Evolutionary conservation across 768 basidiomycete genomes (phyloP), one percentile per base, ranked within the genome.

Genomic region (Dacryopinax primogenitus): DNA sequence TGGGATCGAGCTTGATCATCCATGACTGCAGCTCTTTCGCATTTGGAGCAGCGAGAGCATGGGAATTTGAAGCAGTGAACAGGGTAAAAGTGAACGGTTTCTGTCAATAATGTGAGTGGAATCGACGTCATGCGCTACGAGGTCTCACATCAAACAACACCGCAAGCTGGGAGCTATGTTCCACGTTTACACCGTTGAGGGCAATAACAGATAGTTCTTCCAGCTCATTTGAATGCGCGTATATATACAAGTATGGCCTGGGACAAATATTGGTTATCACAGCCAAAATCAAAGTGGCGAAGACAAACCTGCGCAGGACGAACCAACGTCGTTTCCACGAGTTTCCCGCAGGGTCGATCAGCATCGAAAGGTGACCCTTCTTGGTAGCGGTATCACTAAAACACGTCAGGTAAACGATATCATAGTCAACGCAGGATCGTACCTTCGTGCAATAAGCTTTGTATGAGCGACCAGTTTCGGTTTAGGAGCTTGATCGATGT

Each of bases 231-330:
- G 88, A 88, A 68, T 85, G 85, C n/a, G 81, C 78, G 75, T 93
- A 96, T 64, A 96, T 78, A 69, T 92, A 85, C 6, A 98, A 81
- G 75, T 96, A 94, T 0, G 95, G 95, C 70, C 95, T 94, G 67
- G 0, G 61, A 18, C 39, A 35, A 36, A 63, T 65, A 44, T 23
- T 33, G 36, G 18, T 44, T 44, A 35, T n/a, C 9, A 36, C 35
- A 39, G n/a, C 41, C 7, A 44, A 11, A n/a, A 1, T 13, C n/a
- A 15, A 15, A 6, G 18, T 28, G 3, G 58, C 23, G 6, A 6
- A 13, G 1, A 68, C 74, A 33, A 70, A 92, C 93, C 92, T 83
- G 73, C 85, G 83, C 11, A 98, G 79, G 16, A 93, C 88, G 73
- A 93, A 92, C 86, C 88, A 93, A 64, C 86, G 79, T 72, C 81